Evolutionary conservation across 2,329 filamentous ascomycete genomes (phyloP).

Genomic region (Cadophora luteo-olivacea): DNA sequence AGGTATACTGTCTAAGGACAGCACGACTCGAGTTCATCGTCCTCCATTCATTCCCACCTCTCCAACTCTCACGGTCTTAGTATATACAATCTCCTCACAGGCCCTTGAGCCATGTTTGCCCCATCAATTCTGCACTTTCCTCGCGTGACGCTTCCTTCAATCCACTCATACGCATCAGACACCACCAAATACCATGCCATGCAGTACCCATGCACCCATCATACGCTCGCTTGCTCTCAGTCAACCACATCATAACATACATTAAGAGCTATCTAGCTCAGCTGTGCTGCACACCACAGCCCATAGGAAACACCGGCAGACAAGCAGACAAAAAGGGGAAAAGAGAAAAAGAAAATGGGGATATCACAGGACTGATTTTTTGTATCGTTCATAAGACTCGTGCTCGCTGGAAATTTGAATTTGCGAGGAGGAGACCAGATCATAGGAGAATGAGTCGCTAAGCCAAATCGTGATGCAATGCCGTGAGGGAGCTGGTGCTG

Average conservation of each 20-base stretch:
- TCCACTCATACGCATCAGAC: background rate
- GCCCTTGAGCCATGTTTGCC: background rate
- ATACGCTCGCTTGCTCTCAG: slow-evolving; percentile 1
- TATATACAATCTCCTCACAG: slow-evolving; percentile 25
- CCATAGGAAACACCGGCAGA: background rate
- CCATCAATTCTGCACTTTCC: background rate
- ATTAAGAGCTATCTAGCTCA: slow-evolving; percentile 17
- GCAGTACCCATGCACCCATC: slow-evolving; percentile 6
- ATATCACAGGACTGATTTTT: slow-evolving; percentile 27
- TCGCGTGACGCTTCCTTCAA: background rate
- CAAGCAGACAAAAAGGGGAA: background rate
- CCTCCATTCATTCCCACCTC: background rate
- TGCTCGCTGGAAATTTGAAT: background rate
- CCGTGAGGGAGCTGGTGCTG: background rate
- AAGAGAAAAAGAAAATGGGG: slow-evolving; percentile 25
- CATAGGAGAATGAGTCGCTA: slow-evolving; percentile 27
- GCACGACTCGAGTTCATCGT: background rate
- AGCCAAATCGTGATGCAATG: slow-evolving; percentile 29
- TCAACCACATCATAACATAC: slow-evolving; percentile 34
- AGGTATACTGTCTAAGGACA: background rate
- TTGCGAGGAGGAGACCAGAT: background rate
- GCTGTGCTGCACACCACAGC: slow-evolving; percentile 10
- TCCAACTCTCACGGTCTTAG: slow-evolving; percentile 1
- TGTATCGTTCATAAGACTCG: slow-evolving; percentile 25
- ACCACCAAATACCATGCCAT: slow-evolving; percentile 3